These are phyloP conservation scores for Fraxinus quadrangulata DNA, from an alignment of 257 asterid genomes.

Conservation along the genomic window DNA sequence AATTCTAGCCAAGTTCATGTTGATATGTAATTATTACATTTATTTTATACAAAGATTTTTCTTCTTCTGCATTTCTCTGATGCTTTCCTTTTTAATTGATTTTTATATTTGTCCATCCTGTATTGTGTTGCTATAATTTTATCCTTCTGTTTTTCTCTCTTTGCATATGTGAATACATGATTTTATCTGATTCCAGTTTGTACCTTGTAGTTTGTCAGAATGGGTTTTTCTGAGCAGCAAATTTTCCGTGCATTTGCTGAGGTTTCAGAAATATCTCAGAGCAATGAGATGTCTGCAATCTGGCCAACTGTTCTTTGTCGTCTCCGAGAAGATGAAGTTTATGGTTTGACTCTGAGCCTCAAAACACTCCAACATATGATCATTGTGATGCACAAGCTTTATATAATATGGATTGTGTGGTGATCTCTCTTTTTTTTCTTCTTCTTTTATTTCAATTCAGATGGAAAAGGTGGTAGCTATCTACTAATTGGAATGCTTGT, in stretches of 20 bases:
- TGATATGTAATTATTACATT: slow-evolving; percentile 6
- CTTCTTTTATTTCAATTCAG: slow-evolving; percentile 8
- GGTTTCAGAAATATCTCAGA: slow-evolving; percentile 48
- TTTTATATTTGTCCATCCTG: slow-evolving; percentile 7
- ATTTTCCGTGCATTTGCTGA: slow-evolving; percentile 49
- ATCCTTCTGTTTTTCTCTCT: slow-evolving; percentile 14
- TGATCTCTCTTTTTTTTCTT: not conserved
- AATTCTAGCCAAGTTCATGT: slow-evolving; percentile 16
- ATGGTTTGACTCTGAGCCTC: slow-evolving; percentile 46
- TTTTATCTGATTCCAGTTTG: slow-evolving; percentile 28
- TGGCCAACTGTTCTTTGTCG: slow-evolving; percentile 69
- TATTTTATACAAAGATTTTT: slow-evolving; percentile 9
- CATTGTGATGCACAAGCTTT: slow-evolving; percentile 32
- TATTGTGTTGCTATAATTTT: slow-evolving; percentile 21
- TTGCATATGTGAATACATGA: not conserved
- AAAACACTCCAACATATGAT: slow-evolving; percentile 27
- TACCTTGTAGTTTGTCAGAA: slow-evolving; percentile 48
- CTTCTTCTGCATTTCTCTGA: slow-evolving; percentile 18
- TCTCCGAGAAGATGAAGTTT: slow-evolving; percentile 65
- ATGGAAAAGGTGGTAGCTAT: slow-evolving; percentile 19
- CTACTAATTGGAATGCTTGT: not conserved
- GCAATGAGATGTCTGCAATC: slow-evolving; percentile 55
- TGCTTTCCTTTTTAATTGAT: slow-evolving; percentile 16
- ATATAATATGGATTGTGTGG: slow-evolving; percentile 35
- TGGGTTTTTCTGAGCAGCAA: slow-evolving; percentile 71